Conservation (phyloP, 192 early-diverging fungal species). For the Podila epigama region DNA sequence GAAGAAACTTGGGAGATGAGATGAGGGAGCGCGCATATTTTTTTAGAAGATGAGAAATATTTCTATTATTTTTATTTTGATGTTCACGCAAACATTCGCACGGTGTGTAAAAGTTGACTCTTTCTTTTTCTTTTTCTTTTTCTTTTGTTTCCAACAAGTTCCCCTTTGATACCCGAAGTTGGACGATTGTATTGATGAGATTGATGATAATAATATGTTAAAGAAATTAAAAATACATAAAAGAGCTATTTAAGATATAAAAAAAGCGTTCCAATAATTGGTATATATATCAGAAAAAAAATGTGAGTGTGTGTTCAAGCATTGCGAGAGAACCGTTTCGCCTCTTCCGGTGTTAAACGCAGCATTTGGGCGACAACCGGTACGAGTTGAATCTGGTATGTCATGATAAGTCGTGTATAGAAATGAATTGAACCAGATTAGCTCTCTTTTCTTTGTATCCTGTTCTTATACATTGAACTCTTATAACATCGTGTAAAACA, state of each 20-base stretch:
- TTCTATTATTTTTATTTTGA: too few species aligned
- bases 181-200: neutral
- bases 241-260: neutral
- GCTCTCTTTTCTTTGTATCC: neutral
- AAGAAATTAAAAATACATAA: neutral
- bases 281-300: neutral
- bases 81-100: too few species aligned
- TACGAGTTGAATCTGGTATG: constrained; percentile 63
- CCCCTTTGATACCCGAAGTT: neutral
- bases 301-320: neutral
- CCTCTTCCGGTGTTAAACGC: constrained; percentile 70
- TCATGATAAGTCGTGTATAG: neutral
- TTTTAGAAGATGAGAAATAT: too few species aligned
- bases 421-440: neutral
- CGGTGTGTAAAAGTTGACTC: too few species aligned
- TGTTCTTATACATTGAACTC: too few species aligned
- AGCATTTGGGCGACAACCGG: constrained; percentile 75
- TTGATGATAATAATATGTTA: neutral
- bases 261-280: neutral
- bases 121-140: too few species aligned
- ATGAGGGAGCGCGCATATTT: too few species aligned
- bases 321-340: constrained; percentile 51
- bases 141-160: neutral
- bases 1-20: too few species aligned
- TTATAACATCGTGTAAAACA: neutral